These are phyloP conservation scores for Diaporthe vaccinii DNA, from an alignment of 2,329 filamentous ascomycete species.

Conservation along the genomic window DNA sequence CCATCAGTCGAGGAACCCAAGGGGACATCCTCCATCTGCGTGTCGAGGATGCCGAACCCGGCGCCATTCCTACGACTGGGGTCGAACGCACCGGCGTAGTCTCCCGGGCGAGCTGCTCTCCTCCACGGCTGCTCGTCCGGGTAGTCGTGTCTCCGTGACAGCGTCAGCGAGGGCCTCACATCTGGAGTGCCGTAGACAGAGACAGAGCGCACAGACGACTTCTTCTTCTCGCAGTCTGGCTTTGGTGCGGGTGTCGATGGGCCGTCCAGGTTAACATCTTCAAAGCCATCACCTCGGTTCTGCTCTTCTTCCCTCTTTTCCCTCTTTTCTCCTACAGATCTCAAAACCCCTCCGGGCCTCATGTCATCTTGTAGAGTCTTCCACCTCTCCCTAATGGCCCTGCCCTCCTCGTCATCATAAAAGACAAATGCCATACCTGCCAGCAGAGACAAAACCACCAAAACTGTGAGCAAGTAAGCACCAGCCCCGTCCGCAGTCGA, in stretches of 20 bases:
- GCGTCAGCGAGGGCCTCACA: not conserved
- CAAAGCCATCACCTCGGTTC: not conserved
- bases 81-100: constrained; percentile 39
- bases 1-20: not conserved
- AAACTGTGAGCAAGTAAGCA: constrained; percentile 72
- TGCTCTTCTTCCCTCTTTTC: no score
- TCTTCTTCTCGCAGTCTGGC: not conserved
- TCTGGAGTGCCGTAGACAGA: constrained; percentile 10
- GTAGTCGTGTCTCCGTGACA: not conserved
- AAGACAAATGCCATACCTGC: constrained; percentile 37
- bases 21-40: not conserved
- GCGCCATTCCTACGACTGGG: constrained; percentile 38
- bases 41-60: constrained; percentile 32
- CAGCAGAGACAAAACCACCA: constrained; percentile 35
- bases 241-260: constrained; percentile 11
- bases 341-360: not conserved
- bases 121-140: constrained; percentile 41
- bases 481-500: constrained; percentile 76
- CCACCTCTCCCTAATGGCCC: constrained; percentile 22
- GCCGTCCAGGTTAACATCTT: constrained; percentile 29
- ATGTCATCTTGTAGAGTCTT: constrained; percentile 22
- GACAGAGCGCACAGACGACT: not conserved
- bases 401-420: constrained; percentile 29
- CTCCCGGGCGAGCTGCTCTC: constrained; percentile 35
- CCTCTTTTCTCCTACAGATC: not conserved